Conservation (phyloP, 1,284 basidiomycete species). For the Amylostereum areolatum region DNA sequence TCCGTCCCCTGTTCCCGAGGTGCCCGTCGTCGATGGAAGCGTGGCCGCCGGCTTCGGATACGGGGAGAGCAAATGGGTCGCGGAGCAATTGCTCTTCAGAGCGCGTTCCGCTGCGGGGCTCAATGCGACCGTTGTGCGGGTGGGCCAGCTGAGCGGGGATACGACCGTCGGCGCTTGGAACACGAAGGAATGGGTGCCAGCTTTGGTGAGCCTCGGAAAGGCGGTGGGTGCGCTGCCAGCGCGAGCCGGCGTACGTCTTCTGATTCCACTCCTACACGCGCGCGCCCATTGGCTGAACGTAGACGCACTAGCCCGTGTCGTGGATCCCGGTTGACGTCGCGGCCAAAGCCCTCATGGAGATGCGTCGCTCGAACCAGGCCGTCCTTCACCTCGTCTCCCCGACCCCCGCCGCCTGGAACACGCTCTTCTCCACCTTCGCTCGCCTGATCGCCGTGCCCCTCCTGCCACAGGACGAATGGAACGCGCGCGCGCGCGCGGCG, state of each 20-base stretch:
- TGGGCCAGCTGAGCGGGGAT: constrained; percentile 12
- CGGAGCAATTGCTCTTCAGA: background rate
- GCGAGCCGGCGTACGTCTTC: background rate
- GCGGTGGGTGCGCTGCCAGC: constrained; percentile 6
- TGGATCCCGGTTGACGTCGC: constrained; percentile 27
- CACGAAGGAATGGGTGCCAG: constrained; percentile 12
- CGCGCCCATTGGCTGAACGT: too few species aligned
- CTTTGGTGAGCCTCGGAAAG: constrained; percentile 6
- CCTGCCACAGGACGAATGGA: background rate
- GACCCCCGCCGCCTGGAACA: constrained; percentile 1
- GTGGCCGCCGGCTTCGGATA: constrained; percentile 25
- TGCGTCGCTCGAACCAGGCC: constrained; percentile 5
- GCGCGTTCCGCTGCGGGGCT: background rate
- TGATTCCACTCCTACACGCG: background rate
- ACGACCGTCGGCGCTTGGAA: constrained; percentile 11
- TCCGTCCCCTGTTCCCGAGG: constrained; percentile 12
- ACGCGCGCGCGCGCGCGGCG: too few species aligned
- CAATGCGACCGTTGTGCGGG: constrained; percentile 2
- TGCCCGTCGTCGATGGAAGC: background rate
- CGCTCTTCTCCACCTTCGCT: background rate
- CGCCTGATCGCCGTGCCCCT: background rate
- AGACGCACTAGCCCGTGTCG: constrained; percentile 7
- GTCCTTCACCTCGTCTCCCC: constrained; percentile 16
- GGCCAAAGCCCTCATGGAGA: constrained; percentile 22
- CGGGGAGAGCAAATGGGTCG: constrained; percentile 20